phyloP scores from a whole-genome alignment of 2,329 filamentous ascomycete genomes.

The Aspergillus sp. region DNA sequence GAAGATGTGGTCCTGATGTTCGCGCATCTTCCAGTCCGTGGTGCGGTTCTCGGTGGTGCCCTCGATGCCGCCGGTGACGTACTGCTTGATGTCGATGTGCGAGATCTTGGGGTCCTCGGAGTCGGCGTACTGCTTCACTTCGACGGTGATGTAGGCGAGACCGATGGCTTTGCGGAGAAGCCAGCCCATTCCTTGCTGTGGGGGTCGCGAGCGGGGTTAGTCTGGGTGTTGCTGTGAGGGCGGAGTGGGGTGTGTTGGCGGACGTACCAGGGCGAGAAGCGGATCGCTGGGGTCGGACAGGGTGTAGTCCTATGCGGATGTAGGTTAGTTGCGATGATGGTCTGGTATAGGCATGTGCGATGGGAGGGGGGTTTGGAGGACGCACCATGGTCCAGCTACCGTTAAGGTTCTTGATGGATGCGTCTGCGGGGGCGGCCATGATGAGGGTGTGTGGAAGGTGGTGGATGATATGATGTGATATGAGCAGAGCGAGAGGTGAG shows the following conservation, averaged over 20 bases:
- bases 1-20: conserved; percentile 77
- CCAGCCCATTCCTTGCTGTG: conserved; percentile 67
- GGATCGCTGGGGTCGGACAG: conserved; percentile 69
- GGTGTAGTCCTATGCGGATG: conserved; percentile 64
- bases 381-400: conserved; percentile 70
- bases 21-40: conserved; percentile 59
- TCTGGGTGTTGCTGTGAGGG: conserved; percentile 3
- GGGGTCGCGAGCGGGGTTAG: conserved; percentile 5
- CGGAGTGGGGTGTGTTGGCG: conserved; percentile 1
- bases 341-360: neutral
- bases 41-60: conserved; percentile 61
- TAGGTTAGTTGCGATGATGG: conserved; percentile 1
- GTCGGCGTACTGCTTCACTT: conserved; percentile 55
- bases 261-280: conserved; percentile 60
- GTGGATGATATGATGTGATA: neutral
- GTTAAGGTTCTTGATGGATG: conserved; percentile 66
- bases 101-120: conserved; percentile 42
- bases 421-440: conserved; percentile 71
- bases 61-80: conserved; percentile 67
- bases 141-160: conserved; percentile 67
- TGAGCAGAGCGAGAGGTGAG: neutral
- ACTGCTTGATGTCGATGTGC: conserved; percentile 72
- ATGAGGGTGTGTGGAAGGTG: conserved; percentile 25
- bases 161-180: conserved; percentile 70
- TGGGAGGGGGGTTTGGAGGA: neutral